Percentiles rank a stretch among this genome's conserved stretches.
These are phyloP conservation scores for Paratinospora sagittata DNA, from an alignment of 164 flowering plant genomes.

Conservation along the genomic window DNA sequence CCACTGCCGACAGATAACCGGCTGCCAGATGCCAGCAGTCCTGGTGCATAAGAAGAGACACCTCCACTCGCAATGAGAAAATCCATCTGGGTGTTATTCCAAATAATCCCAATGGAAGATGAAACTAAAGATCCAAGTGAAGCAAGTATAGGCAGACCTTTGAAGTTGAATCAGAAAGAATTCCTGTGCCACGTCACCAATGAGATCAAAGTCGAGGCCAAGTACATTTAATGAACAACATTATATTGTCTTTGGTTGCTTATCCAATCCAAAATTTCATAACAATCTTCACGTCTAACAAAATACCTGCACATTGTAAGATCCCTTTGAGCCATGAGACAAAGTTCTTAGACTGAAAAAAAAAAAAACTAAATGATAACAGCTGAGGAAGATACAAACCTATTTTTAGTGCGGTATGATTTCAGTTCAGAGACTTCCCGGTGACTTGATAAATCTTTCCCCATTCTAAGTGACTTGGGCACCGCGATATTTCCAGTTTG, in stretches of 20 bases:
- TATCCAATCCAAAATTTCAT: slow-evolving; percentile 63
- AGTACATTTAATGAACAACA: slow-evolving; percentile 11
- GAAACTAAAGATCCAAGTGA: neutral
- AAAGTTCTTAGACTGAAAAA: too few relatives aligned
- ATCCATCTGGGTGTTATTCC: neutral
- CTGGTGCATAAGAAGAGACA: too few relatives aligned
- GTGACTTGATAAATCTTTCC: slow-evolving; percentile 37
- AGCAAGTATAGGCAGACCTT: neutral
- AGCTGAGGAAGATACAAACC: slow-evolving; percentile 33
- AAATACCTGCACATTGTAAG: slow-evolving; percentile 49
- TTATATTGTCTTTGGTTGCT: slow-evolving; percentile 33
- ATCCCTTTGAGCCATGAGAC: slow-evolving; percentile 6
- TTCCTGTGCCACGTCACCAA: neutral
- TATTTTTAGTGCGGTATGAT: slow-evolving; percentile 55
- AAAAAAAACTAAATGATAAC: neutral
- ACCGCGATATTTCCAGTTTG: slow-evolving; percentile 40
- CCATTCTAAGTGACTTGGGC: slow-evolving; percentile 59
- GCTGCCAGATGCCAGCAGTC: neutral
- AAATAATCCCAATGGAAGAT: neutral
- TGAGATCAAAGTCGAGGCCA: neutral
- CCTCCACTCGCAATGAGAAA: neutral
- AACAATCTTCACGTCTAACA: slow-evolving; percentile 49
- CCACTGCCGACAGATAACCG: neutral
- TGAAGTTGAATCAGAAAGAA: neutral
- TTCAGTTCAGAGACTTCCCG: slow-evolving; percentile 46